phyloP scores from a whole-genome alignment of 2,329 filamentous ascomycete genomes.

The Talaromyces islandicus region DNA sequence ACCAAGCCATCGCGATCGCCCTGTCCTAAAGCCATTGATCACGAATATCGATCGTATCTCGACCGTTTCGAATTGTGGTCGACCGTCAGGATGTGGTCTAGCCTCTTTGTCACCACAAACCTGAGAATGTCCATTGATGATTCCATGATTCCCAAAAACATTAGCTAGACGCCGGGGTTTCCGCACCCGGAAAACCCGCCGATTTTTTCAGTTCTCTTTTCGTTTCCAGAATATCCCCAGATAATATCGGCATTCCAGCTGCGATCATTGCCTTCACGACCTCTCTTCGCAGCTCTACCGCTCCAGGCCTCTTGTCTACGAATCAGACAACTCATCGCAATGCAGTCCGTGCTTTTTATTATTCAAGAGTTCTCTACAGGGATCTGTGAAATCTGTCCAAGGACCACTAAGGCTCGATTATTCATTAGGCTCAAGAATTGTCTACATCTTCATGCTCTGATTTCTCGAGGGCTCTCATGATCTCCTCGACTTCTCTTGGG shows the following conservation, averaged over 20 bases:
- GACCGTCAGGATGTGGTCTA: neutral
- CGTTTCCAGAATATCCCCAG: neutral
- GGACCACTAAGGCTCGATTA: neutral
- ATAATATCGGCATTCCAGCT: neutral
- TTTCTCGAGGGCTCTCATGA: slow-evolving; percentile 59
- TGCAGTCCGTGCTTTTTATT: neutral
- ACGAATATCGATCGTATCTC: neutral
- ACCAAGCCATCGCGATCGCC: neutral
- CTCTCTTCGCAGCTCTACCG: neutral
- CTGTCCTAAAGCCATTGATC: neutral
- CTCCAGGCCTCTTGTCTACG: neutral
- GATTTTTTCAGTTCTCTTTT: neutral
- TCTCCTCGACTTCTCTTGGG: slow-evolving; percentile 67
- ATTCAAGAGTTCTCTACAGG: neutral
- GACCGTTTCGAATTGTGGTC: neutral
- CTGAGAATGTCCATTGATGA: neutral
- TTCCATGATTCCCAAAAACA: neutral
- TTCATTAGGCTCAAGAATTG: neutral
- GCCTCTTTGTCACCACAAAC: neutral
- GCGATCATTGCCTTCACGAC: neutral
- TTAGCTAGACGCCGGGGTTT: neutral
- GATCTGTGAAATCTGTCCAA: neutral
- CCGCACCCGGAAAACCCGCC: neutral
- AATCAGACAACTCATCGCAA: neutral
- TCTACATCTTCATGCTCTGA: slow-evolving; percentile 41